These are phyloP conservation scores for Rossbeevera mucosa DNA, from an alignment of 768 basidiomycete genomes.

Conservation along the genomic window DNA sequence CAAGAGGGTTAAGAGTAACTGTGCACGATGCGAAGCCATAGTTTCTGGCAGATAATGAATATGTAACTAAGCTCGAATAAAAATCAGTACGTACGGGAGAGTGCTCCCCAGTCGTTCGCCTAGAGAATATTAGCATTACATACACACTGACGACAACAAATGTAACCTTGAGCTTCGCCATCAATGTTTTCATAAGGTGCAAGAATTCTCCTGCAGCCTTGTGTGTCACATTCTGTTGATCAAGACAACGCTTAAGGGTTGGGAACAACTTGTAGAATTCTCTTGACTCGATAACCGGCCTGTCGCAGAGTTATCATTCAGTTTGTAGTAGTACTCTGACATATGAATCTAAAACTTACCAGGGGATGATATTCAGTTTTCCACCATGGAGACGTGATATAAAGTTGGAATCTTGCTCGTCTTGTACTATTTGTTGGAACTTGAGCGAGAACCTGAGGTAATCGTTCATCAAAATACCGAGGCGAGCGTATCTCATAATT, in stretches of 20 bases:
- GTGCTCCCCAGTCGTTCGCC: constrained; percentile 61
- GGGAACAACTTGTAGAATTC: constrained; percentile 54
- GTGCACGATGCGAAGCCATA: constrained; percentile 42
- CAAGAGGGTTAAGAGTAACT: constrained; percentile 38
- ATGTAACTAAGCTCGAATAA: neutral
- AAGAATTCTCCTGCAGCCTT: constrained; percentile 49
- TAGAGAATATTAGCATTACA: constrained; percentile 18
- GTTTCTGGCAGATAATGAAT: constrained; percentile 35
- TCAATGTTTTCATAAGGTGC: constrained; percentile 53
- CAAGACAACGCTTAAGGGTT: constrained; percentile 41
- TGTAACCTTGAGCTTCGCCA: constrained; percentile 60
- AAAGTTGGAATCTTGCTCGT: constrained; percentile 58
- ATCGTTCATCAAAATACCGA: neutral
- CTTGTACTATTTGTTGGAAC: constrained; percentile 54
- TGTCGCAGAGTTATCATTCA: neutral
- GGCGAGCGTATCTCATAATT: neutral
- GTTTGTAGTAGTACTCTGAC: neutral
- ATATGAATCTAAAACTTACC: constrained; percentile 27
- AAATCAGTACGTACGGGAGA: constrained; percentile 40
- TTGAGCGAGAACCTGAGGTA: constrained; percentile 47
- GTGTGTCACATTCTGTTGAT: constrained; percentile 47
- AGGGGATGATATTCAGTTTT: constrained; percentile 52
- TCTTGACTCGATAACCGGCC: constrained; percentile 57
- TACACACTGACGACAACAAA: neutral
- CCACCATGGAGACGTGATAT: constrained; percentile 55